phyloP scores from a whole-genome alignment of 2,329 filamentous ascomycete genomes.

The Aspergillus quadrilineatus region DNA sequence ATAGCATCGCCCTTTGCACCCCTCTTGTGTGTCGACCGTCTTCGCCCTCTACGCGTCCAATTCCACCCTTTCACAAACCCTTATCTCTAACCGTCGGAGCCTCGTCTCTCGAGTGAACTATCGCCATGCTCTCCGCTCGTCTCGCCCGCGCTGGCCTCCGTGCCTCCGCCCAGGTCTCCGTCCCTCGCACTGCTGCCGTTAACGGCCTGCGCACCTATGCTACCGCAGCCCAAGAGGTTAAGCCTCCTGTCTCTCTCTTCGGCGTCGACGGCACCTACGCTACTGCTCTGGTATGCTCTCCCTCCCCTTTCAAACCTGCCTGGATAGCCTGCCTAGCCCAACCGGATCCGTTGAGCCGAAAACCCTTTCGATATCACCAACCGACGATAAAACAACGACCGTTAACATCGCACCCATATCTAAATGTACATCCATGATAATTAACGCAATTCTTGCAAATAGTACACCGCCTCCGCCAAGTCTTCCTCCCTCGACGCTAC shows the following conservation, averaged over 20 bases:
- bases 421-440: not conserved
- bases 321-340: not conserved
- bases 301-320: not conserved
- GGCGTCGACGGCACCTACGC: conserved; percentile 98
- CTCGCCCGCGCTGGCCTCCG: conserved; percentile 58
- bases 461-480: conserved; percentile 98
- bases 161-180: conserved; percentile 49
- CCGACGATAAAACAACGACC: not conserved
- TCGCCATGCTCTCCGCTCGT: conserved; percentile 57
- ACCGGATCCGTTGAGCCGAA: conserved; percentile 20
- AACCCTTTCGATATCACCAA: conserved; percentile 5
- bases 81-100: conserved; percentile 22
- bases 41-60: conserved; percentile 26
- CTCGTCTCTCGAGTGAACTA: conserved; percentile 19
- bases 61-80: conserved; percentile 22
- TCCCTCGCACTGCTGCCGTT: conserved; percentile 40
- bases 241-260: conserved; percentile 87
- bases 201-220: conserved; percentile 71
- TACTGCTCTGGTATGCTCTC: conserved; percentile 82
- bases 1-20: conserved; percentile 20
- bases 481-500: conserved; percentile 79
- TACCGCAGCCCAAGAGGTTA: conserved; percentile 64
- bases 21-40: conserved; percentile 26
- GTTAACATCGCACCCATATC: not conserved
- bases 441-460: conserved; percentile 14